These are phyloP conservation scores for Rhodotorula graminis DNA, from an alignment of 768 basidiomycete genomes.

Conservation along the genomic window DNA sequence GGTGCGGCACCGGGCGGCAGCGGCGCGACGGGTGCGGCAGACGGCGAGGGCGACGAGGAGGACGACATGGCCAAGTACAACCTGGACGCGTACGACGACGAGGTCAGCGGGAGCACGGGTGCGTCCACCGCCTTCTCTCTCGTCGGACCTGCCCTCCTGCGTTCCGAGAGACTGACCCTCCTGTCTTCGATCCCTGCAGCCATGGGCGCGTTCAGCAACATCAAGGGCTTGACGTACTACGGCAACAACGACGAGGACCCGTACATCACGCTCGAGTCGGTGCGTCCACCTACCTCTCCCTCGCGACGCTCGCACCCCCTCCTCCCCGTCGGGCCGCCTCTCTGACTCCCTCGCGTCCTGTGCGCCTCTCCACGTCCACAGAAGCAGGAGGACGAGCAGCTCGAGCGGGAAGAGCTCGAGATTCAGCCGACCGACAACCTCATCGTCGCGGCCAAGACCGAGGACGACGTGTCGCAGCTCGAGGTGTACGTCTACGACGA, in stretches of 20 bases:
- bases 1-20: slow-evolving; percentile 50
- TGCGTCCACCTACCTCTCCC: slow-evolving; percentile 46
- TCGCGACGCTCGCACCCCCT: too few relatives aligned
- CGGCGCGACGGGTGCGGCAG: slow-evolving; percentile 38
- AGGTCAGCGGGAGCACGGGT: slow-evolving; percentile 52
- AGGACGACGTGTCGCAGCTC: slow-evolving; percentile 91
- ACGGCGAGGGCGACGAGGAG: slow-evolving; percentile 45
- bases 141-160: neutral
- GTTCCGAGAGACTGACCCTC: neutral
- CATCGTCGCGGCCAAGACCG: slow-evolving; percentile 85
- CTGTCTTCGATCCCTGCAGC: slow-evolving; percentile 35
- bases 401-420: slow-evolving; percentile 85
- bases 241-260: slow-evolving; percentile 85
- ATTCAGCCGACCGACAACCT: slow-evolving; percentile 86
- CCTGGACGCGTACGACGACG: slow-evolving; percentile 86
- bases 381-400: slow-evolving; percentile 64
- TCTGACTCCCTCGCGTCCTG: too few relatives aligned
- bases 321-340: too few relatives aligned
- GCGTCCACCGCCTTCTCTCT: slow-evolving; percentile 21
- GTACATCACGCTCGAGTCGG: slow-evolving; percentile 92
- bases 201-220: slow-evolving; percentile 79
- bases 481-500: slow-evolving; percentile 90
- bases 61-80: slow-evolving; percentile 83
- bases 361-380: slow-evolving; percentile 39
- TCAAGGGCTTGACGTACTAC: slow-evolving; percentile 90